Base-by-base conservation (phyloP, 1,284 basidiomycete species). In the Leccinum ponderosum region DNA sequence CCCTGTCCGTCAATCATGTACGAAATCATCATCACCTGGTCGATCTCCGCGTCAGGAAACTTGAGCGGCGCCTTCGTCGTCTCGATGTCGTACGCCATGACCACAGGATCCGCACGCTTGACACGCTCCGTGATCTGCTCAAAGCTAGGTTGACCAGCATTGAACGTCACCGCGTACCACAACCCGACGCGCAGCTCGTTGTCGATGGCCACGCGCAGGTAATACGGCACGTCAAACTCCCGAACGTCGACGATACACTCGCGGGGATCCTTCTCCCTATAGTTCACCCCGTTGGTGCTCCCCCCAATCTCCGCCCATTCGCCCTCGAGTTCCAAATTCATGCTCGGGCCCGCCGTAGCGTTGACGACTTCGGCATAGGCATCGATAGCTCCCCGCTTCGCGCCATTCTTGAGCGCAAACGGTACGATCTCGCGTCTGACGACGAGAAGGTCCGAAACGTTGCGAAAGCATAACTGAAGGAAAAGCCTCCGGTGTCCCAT, bases 1-100 rank as follows among this genome's bases (percentile, higher is more conserved):
- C 97, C 97, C 74, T 98, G 94, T 0, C 94, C 95, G 73, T 97
- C 95, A 37, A 97, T 81, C 94, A 97, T 97, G 78, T 97, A 97
- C 50, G 97, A 99, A 67, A 99, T 99, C 97, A 99, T 99, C 97
- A 99, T 99, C 69, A 99, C 94, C 73, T 97, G 95, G 79, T 99
- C 97, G 20, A 93, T 90, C 11, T 90, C 87, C 67, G 95, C 92
- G 79, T 99, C 97, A 1, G 97, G 97, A 73, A 99, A 99, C 77
- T 99, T 99, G 73, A 99, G 88, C 12, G 97, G 97, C 53, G 95
- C 93, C 78, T 99, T 99, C 1, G 96, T 96, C 29, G 95, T 97
- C 78, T 99, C 97, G 71, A 99, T 99, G 87, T 99, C 97, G 76
- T 87, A 99, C 0, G 97, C 97, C 93, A 99, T 94, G 60, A 99